Percentiles rank a stretch among this genome's conserved stretches.
Conservation (phyloP, 1,139 yeast genomes). For the Nadsonia commutata region DNA sequence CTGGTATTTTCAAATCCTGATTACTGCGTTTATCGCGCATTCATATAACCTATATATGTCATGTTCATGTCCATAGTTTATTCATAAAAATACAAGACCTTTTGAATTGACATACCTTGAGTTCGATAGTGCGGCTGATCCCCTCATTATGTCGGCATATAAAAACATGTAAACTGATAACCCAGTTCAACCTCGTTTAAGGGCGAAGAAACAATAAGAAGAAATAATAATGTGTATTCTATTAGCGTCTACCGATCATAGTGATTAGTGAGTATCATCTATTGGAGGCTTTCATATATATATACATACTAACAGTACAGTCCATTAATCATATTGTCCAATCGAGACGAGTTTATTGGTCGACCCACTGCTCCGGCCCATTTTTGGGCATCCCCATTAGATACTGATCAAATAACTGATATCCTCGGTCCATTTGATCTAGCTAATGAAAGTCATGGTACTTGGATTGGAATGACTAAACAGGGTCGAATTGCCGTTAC, state of each 20-base stretch:
- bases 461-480: slow-evolving; percentile 74
- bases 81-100: too few relatives aligned
- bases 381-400: slow-evolving; percentile 33
- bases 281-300: too few relatives aligned
- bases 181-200: too few relatives aligned
- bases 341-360: slow-evolving; percentile 70
- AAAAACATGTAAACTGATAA: too few relatives aligned
- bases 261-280: slow-evolving; percentile 30
- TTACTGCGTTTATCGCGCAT: too few relatives aligned
- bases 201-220: too few relatives aligned
- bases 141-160: too few relatives aligned
- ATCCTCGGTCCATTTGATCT: slow-evolving; percentile 64
- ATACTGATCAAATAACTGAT: slow-evolving; percentile 10
- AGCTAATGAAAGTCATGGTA: slow-evolving; percentile 64
- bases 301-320: slow-evolving; percentile 8
- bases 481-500: slow-evolving; percentile 57
- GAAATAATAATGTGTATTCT: slow-evolving; percentile 58
- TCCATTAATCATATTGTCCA: slow-evolving; percentile 55
- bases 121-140: too few relatives aligned
- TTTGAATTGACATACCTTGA: too few relatives aligned
- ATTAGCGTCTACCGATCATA: slow-evolving; percentile 44
- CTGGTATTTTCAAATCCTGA: too few relatives aligned
- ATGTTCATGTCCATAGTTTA: too few relatives aligned
- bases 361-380: slow-evolving; percentile 58
- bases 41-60: too few relatives aligned